Evolutionary conservation across 129 eudicot genomes (phyloP).

Genomic region (Kitagawia praeruptora): DNA sequence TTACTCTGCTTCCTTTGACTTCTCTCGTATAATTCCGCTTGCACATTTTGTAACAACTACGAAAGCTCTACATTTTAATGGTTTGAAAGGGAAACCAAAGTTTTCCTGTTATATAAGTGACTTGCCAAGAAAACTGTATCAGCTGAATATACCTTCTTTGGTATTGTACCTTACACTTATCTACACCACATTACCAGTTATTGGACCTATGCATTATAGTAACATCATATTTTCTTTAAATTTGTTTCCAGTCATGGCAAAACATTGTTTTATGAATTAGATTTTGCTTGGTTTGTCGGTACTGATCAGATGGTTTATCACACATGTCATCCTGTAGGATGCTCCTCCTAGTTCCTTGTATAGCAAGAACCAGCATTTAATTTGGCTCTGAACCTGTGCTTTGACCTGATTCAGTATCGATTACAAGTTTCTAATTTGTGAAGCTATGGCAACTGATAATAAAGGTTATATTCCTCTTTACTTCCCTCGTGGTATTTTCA

Average conservation of each 20-base stretch:
- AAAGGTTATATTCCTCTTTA: slow-evolving; percentile 11
- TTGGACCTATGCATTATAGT: no score
- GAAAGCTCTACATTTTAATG: no score
- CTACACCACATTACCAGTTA: not conserved
- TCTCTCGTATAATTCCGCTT: not conserved
- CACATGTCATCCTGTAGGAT: not conserved
- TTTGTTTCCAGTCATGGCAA: not conserved
- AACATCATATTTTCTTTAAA: no score
- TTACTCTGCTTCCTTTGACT: no score
- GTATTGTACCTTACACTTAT: no score
- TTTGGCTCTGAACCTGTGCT: not conserved
- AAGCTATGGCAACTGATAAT: slow-evolving; percentile 12
- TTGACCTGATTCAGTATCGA: not conserved
- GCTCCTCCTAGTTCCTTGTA: not conserved
- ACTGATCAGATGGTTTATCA: not conserved
- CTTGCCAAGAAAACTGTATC: not conserved
- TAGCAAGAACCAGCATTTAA: not conserved
- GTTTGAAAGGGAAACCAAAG: no score
- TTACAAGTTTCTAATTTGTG: not conserved
- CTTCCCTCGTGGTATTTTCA: not conserved
- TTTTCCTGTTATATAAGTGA: not conserved
- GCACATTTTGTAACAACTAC: no score
- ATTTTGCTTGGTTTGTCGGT: not conserved
- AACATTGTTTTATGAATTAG: not conserved
- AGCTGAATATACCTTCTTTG: no score